Percentiles rank a stretch among this genome's conserved stretches.
Conservation (phyloP, 441 rosid genomes). For the Manihot esculenta region DNA sequence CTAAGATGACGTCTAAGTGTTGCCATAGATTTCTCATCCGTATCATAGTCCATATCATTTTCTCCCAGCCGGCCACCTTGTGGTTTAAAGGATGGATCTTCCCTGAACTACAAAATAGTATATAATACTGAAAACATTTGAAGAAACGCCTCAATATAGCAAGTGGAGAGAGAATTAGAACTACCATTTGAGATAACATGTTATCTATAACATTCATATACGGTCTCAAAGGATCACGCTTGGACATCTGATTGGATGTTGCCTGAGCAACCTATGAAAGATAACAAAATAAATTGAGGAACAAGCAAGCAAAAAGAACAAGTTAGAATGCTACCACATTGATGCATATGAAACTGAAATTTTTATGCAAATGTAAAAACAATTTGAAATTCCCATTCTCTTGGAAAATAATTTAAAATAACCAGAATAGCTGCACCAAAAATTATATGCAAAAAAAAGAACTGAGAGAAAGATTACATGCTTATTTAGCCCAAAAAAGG, state of each 20-base stretch:
- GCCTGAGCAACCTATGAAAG: conserved; percentile 91
- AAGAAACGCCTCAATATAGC: conserved; percentile 8
- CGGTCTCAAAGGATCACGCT: conserved; percentile 96
- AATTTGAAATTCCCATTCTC: neutral
- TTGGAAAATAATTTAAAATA: neutral
- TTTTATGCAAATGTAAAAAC: neutral
- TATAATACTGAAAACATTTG: conserved; percentile 18
- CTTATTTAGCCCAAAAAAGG: neutral
- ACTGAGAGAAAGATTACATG: neutral
- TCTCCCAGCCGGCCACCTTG: conserved; percentile 98
- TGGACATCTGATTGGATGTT: conserved; percentile 98
- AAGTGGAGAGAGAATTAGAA: conserved; percentile 11
- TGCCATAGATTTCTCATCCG: conserved; percentile 99
- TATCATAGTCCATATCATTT: conserved; percentile 98
- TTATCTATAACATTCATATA: conserved; percentile 95
- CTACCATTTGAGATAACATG: conserved; percentile 86
- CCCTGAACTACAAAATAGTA: conserved; percentile 59
- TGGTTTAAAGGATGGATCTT: conserved; percentile 91
- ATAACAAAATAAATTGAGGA: neutral
- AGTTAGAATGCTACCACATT: neutral
- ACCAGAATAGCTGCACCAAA: neutral
- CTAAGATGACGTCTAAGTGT: conserved; percentile 92
- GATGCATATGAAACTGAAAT: neutral
- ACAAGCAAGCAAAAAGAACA: neutral
- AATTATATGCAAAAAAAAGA: neutral